Percentiles rank a stretch among this genome's conserved stretches.
Conservation (phyloP, 2,329 filamentous ascomycete species). For the Talaromyces islandicus region DNA sequence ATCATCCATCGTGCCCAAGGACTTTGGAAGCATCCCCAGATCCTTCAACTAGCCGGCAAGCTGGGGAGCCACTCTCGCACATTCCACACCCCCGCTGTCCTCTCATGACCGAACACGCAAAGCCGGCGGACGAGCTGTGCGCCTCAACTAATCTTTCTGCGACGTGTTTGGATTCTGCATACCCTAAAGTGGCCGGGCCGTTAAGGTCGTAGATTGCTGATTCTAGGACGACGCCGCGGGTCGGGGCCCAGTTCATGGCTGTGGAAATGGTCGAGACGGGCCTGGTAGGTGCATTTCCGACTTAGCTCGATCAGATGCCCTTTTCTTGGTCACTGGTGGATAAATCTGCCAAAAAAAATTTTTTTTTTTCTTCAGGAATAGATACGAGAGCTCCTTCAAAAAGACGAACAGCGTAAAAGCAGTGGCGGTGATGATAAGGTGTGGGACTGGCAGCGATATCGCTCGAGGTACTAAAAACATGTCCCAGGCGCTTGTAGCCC, state of each 20-base stretch:
- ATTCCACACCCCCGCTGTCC: slow-evolving; percentile 9
- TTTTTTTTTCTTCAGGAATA: no score
- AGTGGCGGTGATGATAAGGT: no score
- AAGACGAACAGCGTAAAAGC: no score
- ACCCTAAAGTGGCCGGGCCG: slow-evolving; percentile 12
- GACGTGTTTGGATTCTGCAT: slow-evolving; percentile 18
- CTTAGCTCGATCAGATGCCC: slow-evolving; percentile 23
- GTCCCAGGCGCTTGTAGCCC: no score
- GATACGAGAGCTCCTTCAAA: no score
- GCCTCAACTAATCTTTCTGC: slow-evolving; percentile 13
- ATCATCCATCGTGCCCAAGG: slow-evolving; percentile 4
- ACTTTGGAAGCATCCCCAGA: slow-evolving; percentile 6
- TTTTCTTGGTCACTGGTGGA: no score
- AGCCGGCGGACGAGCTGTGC: not conserved
- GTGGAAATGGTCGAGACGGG: slow-evolving; percentile 16
- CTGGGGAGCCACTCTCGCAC: slow-evolving; percentile 11
- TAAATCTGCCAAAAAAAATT: no score
- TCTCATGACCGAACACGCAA: slow-evolving; percentile 10
- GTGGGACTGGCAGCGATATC: no score
- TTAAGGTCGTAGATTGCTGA: slow-evolving; percentile 9
- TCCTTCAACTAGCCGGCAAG: slow-evolving; percentile 9
- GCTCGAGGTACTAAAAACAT: no score
- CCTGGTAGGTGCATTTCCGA: slow-evolving; percentile 11
- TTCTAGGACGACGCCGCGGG: slow-evolving; percentile 13
- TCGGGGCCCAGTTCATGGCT: slow-evolving; percentile 2